These are phyloP conservation scores for Trichoderma sp. DNA, from an alignment of 2,329 filamentous ascomycete species.

Conservation along the genomic window DNA sequence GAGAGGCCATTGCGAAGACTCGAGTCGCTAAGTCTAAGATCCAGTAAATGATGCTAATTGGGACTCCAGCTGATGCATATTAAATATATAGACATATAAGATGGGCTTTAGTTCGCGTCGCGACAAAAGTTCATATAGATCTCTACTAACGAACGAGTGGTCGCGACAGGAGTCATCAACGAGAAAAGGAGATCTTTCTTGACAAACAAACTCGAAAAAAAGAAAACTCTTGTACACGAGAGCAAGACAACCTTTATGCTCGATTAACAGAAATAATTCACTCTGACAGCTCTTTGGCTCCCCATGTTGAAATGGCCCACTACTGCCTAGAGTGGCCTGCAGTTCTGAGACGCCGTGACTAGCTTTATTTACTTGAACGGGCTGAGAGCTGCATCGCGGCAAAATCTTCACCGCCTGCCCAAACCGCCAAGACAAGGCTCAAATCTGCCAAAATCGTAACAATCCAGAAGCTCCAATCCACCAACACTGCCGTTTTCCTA, in stretches of 20 bases:
- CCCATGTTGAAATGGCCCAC: conserved; percentile 5
- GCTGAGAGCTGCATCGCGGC: conserved; percentile 30
- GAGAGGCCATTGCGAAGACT: conserved; percentile 35
- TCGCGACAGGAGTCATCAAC: neutral
- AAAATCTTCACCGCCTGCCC: conserved; percentile 43
- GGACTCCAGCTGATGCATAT: neutral
- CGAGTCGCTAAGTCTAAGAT: neutral
- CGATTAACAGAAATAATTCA: neutral
- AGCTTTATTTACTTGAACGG: neutral
- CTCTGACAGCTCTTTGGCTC: neutral
- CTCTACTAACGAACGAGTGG: neutral
- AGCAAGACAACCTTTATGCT: neutral
- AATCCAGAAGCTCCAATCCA: conserved; percentile 21
- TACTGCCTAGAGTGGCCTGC: conserved; percentile 14
- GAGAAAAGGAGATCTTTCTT: neutral
- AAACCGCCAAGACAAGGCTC: conserved; percentile 34
- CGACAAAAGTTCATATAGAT: neutral
- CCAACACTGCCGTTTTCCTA: conserved; percentile 25
- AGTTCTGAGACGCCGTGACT: neutral
- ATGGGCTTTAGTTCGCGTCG: neutral
- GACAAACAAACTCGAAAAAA: neutral
- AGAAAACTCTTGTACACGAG: neutral
- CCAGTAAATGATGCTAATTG: neutral
- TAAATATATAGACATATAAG: neutral
- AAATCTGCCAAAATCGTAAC: conserved; percentile 34